A percentile compares a stretch with the other conserved stretches of the same genome.
phyloP scores from a whole-genome alignment of 2,329 filamentous ascomycete species.

The Fusarium nurragi region DNA sequence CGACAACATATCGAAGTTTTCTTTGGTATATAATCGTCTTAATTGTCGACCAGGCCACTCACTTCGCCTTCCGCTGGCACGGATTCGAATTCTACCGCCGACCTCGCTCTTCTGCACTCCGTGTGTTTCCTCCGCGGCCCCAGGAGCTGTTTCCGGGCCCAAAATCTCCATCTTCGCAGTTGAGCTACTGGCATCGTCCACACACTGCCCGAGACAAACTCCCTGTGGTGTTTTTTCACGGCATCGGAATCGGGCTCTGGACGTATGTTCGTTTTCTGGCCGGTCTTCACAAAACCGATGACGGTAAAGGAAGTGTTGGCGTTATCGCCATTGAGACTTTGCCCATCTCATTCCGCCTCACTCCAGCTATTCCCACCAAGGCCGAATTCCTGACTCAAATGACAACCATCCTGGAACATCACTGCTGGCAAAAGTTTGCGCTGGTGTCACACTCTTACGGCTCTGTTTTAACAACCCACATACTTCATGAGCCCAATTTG shows the following conservation, averaged over 20 bases:
- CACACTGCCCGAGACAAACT: conserved; percentile 60
- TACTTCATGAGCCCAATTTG: conserved; percentile 61
- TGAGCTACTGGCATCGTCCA: conserved; percentile 74
- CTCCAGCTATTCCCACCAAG: conserved; percentile 60
- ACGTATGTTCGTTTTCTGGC: conserved; percentile 68
- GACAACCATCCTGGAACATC: conserved; percentile 63
- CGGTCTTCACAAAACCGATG: conserved; percentile 54
- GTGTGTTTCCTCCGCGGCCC: conserved; percentile 68
- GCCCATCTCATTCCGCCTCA: conserved; percentile 71
- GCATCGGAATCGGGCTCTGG: conserved; percentile 74
- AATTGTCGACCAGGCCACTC: conserved; percentile 62
- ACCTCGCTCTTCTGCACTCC: conserved; percentile 35
- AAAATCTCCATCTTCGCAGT: conserved; percentile 57
- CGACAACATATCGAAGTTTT: conserved; percentile 68
- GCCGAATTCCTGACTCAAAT: conserved; percentile 66
- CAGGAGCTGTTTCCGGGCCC: conserved; percentile 57
- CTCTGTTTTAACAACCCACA: conserved; percentile 68
- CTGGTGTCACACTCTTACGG: conserved; percentile 73
- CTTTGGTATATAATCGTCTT: conserved; percentile 71
- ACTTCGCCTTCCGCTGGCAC: conserved; percentile 55
- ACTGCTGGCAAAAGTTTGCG: conserved; percentile 67
- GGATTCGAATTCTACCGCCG: conserved; percentile 64
- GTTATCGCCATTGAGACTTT: conserved; percentile 74
- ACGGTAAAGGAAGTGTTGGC: conserved; percentile 59
- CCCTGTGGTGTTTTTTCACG: conserved; percentile 75